A percentile compares a stretch with the other conserved stretches of the same genome.
phyloP scores from a whole-genome alignment of 2,329 filamentous ascomycete genomes.

The Ramularia collo-cygni region DNA sequence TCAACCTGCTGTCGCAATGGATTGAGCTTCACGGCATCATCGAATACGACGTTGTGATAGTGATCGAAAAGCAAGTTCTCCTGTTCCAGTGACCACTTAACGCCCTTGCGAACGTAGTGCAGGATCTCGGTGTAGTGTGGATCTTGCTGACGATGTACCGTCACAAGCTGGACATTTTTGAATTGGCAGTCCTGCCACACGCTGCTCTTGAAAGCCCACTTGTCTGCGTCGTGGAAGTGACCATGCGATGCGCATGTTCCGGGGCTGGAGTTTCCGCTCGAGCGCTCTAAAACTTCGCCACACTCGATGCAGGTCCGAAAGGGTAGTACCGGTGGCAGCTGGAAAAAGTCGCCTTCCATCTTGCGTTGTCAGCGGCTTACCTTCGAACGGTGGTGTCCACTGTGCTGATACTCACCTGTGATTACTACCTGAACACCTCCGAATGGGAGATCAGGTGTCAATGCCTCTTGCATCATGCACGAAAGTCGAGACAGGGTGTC shows the following conservation, averaged over 20 bases:
- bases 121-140: conserved; percentile 47
- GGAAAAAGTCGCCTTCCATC: conserved; percentile 46
- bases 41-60: conserved; percentile 26
- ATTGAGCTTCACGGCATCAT: neutral
- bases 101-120: conserved; percentile 41
- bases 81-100: neutral
- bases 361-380: too few species aligned
- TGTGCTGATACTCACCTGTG: conserved; percentile 29
- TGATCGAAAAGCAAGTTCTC: neutral
- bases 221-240: conserved; percentile 42
- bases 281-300: conserved; percentile 26
- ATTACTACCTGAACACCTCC: conserved; percentile 42
- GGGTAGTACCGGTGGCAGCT: conserved; percentile 53
- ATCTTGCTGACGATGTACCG: conserved; percentile 54
- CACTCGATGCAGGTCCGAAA: conserved; percentile 48
- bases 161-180: conserved; percentile 44
- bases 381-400: neutral
- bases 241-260: conserved; percentile 31
- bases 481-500: conserved; percentile 48
- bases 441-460: conserved; percentile 26
- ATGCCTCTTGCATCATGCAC: conserved; percentile 38
- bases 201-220: conserved; percentile 53
- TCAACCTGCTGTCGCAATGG: conserved; percentile 36
- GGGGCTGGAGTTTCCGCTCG: conserved; percentile 5
- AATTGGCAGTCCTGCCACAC: conserved; percentile 52